Percentiles rank a stretch among this genome's conserved stretches.
These are phyloP conservation scores for Hypoxylon sp. DNA, from an alignment of 2,329 filamentous ascomycete genomes.

Conservation along the genomic window DNA sequence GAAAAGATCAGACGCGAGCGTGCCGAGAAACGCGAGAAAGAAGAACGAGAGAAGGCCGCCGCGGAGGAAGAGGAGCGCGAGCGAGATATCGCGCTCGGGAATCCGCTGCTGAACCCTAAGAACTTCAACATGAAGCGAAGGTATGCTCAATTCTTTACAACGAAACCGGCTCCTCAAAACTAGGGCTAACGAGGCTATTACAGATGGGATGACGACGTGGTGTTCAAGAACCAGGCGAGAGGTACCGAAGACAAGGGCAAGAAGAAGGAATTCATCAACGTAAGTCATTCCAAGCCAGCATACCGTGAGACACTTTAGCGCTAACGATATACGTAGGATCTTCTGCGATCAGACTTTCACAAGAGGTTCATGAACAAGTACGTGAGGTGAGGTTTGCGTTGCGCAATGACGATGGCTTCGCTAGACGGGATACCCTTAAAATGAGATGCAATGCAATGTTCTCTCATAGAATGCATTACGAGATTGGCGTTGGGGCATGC, in stretches of 20 bases:
- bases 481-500: too few species aligned
- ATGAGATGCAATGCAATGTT: background rate
- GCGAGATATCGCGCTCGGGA: constrained; percentile 88
- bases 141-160: constrained; percentile 37
- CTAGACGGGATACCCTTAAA: background rate
- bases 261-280: constrained; percentile 96
- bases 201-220: constrained; percentile 96
- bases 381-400: constrained; percentile 55
- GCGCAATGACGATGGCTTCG: background rate
- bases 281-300: constrained; percentile 53
- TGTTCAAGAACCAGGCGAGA: constrained; percentile 98
- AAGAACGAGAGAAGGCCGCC: constrained; percentile 82
- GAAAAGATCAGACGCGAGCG: constrained; percentile 92
- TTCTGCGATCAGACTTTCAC: constrained; percentile 95
- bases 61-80: constrained; percentile 85
- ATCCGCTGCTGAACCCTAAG: constrained; percentile 84
- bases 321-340: constrained; percentile 63
- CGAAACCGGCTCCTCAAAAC: background rate
- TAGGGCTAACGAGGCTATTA: constrained; percentile 34
- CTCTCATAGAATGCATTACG: background rate
- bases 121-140: constrained; percentile 89
- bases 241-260: constrained; percentile 91
- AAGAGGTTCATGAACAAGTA: constrained; percentile 90
- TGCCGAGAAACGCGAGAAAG: constrained; percentile 79
- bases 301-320: constrained; percentile 9